Conservation (phyloP, 768 basidiomycete genomes). For the Trametes punicea region DNA sequence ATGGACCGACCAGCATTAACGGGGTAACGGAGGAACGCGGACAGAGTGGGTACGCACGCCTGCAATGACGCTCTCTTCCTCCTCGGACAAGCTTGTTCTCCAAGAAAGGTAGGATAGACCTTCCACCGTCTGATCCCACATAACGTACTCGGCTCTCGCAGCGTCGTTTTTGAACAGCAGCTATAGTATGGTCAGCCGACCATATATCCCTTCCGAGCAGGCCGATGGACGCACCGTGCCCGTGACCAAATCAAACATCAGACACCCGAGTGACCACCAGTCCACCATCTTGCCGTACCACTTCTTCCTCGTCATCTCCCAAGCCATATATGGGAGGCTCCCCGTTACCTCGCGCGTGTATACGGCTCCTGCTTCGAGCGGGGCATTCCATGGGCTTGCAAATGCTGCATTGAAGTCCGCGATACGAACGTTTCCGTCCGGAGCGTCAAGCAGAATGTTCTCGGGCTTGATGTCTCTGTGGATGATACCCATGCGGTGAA, state of each 20-base stretch:
- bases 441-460: constrained; percentile 43
- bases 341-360: constrained; percentile 22
- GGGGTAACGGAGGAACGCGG: background rate
- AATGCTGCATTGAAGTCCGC: constrained; percentile 28
- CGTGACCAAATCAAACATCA: constrained; percentile 27
- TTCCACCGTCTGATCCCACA: constrained; percentile 16
- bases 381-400: constrained; percentile 12
- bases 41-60: constrained; percentile 15
- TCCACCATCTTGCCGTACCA: constrained; percentile 30
- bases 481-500: constrained; percentile 54
- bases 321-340: constrained; percentile 27
- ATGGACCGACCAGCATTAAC: background rate
- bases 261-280: constrained; percentile 28
- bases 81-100: constrained; percentile 6
- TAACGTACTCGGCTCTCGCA: constrained; percentile 10
- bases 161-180: constrained; percentile 15
- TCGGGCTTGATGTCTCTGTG: constrained; percentile 61
- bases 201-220: too few species aligned
- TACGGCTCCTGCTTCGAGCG: constrained; percentile 17
- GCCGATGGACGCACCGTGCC: constrained; percentile 27
- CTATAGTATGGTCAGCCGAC: too few species aligned
- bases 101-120: constrained; percentile 14
- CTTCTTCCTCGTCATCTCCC: constrained; percentile 18
- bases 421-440: constrained; percentile 22
- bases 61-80: constrained; percentile 19